A percentile compares a stretch with the other conserved stretches of the same genome.
Evolutionary conservation across 2,329 filamentous ascomycete species (phyloP).

Genomic region (Fusarium heterosporum): DNA sequence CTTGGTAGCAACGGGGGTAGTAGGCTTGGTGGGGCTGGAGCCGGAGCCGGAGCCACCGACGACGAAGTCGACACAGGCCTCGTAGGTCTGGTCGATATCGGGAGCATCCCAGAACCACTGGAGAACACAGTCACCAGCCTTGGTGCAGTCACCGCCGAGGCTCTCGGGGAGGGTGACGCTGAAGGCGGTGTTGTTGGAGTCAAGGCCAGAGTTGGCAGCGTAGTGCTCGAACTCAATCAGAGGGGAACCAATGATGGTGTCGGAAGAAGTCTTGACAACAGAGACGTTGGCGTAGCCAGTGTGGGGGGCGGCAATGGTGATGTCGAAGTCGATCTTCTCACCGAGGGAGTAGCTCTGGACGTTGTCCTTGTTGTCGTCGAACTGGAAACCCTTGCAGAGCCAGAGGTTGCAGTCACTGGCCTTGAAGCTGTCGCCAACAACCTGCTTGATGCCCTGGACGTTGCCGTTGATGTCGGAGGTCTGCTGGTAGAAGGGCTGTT

Average conservation of each 20-base stretch:
- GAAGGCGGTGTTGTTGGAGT: constrained; percentile 62
- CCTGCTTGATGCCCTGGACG: constrained; percentile 53
- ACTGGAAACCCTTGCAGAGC: constrained; percentile 61
- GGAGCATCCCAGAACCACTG: constrained; percentile 73
- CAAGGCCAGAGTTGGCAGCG: constrained; percentile 58
- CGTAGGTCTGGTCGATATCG: constrained; percentile 69
- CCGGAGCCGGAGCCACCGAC: constrained; percentile 23
- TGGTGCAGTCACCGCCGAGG: constrained; percentile 59
- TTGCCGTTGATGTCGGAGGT: constrained; percentile 54
- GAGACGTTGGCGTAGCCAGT: constrained; percentile 66
- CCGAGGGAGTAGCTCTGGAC: constrained; percentile 58
- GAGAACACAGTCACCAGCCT: constrained; percentile 63
- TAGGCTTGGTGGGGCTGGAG: constrained; percentile 13
- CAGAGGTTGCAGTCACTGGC: constrained; percentile 54
- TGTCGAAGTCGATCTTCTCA: constrained; percentile 57
- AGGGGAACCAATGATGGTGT: constrained; percentile 63
- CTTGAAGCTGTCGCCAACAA: constrained; percentile 44
- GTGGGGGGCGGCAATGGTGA: constrained; percentile 58
- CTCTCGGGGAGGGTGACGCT: constrained; percentile 65
- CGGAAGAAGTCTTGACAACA: constrained; percentile 65
- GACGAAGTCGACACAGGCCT: constrained; percentile 70
- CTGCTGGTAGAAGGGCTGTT: constrained; percentile 53
- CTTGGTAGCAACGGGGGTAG: constrained; percentile 9
- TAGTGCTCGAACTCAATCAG: constrained; percentile 68
- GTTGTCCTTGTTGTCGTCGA: constrained; percentile 58